phyloP scores from a whole-genome alignment of 768 basidiomycete genomes.

The Tulasnella sp. region DNA sequence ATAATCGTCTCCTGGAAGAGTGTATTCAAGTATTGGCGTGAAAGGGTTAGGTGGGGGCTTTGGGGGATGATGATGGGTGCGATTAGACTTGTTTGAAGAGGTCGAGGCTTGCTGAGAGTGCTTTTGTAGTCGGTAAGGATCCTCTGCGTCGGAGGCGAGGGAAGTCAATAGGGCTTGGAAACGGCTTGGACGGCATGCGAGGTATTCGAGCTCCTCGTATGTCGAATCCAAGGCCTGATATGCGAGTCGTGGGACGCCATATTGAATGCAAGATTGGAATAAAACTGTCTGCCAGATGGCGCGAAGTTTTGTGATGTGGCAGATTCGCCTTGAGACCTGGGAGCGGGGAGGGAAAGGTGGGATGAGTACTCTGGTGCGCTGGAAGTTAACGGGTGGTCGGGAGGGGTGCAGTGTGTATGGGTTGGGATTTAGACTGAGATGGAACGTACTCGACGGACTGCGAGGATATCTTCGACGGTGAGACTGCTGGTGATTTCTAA shows the following conservation, averaged over 20 bases:
- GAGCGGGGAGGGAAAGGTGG: background rate
- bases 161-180: background rate
- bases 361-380: too few relatives aligned
- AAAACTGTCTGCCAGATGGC: background rate
- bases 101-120: background rate
- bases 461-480: slow-evolving; percentile 1
- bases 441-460: background rate
- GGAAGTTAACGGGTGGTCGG: background rate
- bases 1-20: background rate
- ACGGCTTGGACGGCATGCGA: background rate
- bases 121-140: background rate
- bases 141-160: background rate
- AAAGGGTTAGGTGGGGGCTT: background rate
- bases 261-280: background rate
- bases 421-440: background rate
- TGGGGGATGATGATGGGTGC: background rate
- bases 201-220: background rate
- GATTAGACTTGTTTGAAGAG: background rate
- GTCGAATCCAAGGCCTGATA: background rate
- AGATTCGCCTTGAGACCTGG: background rate
- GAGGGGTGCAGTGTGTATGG: background rate
- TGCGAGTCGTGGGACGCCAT: background rate
- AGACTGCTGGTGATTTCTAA: background rate
- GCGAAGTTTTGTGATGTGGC: background rate
- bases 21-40: background rate